These are phyloP conservation scores for Aspergillus bridgeri DNA, from an alignment of 495 filamentous ascomycete genomes.

Conservation along the genomic window DNA sequence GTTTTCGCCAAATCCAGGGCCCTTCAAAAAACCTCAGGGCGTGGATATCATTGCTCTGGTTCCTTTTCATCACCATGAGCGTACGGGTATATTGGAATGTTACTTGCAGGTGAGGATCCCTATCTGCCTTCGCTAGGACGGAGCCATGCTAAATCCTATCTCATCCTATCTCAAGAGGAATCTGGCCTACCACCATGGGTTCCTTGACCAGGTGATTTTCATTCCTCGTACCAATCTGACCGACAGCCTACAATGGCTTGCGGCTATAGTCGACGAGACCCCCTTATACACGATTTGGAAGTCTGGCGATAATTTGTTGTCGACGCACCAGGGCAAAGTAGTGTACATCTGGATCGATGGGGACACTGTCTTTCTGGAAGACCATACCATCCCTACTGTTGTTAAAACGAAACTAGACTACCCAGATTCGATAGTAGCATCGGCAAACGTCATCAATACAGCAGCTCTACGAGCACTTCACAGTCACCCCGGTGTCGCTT, in stretches of 20 bases:
- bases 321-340: constrained; percentile 20
- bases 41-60: constrained; percentile 49
- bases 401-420: constrained; percentile 50
- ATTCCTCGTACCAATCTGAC: constrained; percentile 47
- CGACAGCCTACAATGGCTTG: constrained; percentile 45
- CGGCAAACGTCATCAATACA: constrained; percentile 52
- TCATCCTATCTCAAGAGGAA: constrained; percentile 51
- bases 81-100: constrained; percentile 50
- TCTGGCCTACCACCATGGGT: constrained; percentile 47
- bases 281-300: constrained; percentile 27
- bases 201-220: constrained; percentile 53
- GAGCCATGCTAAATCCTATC: neutral
- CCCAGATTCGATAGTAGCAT: constrained; percentile 45
- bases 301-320: constrained; percentile 17
- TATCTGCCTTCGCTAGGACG: neutral
- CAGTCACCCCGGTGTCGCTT: constrained; percentile 29
- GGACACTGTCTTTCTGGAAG: constrained; percentile 52
- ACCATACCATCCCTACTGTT: constrained; percentile 49
- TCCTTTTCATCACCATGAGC: constrained; percentile 45
- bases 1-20: constrained; percentile 26
- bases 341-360: constrained; percentile 57
- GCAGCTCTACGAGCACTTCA: constrained; percentile 33
- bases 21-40: constrained; percentile 39
- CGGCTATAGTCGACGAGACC: constrained; percentile 24
- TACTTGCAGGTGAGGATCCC: constrained; percentile 40